Evolutionary conservation across 2,329 filamentous ascomycete species (phyloP).

Genomic region (Dactylellina cionopaga): DNA sequence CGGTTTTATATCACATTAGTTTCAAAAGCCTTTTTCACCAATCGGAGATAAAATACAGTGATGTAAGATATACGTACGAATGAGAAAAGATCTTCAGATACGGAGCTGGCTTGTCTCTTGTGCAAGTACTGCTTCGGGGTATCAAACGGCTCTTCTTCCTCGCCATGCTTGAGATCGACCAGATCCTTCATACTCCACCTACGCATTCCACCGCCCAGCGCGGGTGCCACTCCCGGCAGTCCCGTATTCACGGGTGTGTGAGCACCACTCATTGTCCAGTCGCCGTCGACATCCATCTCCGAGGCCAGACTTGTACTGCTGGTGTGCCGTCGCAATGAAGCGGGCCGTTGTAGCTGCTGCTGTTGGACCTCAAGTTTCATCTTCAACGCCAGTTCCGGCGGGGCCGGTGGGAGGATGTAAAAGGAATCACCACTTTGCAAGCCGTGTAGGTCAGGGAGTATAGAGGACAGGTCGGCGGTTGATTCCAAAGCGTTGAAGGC

Average conservation of each 20-base stretch:
- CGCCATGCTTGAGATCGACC: slow-evolving; percentile 21
- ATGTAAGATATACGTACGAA: slow-evolving; percentile 23
- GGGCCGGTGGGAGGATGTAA: slow-evolving; percentile 39
- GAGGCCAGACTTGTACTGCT: slow-evolving; percentile 28
- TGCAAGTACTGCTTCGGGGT: slow-evolving; percentile 41
- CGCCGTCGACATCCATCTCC: slow-evolving; percentile 35
- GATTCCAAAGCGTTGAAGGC: slow-evolving; percentile 45
- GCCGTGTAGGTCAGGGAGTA: slow-evolving; percentile 41
- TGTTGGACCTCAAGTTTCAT: slow-evolving; percentile 40
- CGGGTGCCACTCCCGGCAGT: not conserved
- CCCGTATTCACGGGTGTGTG: slow-evolving; percentile 28
- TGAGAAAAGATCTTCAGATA: slow-evolving; percentile 31
- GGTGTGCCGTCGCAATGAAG: slow-evolving; percentile 13
- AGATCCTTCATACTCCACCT: slow-evolving; percentile 44
- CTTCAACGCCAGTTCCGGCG: slow-evolving; percentile 28
- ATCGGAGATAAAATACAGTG: not conserved
- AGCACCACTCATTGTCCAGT: slow-evolving; percentile 38
- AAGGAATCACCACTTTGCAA: slow-evolving; percentile 24
- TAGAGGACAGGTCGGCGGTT: slow-evolving; percentile 37
- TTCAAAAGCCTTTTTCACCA: not conserved
- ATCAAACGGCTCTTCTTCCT: slow-evolving; percentile 35
- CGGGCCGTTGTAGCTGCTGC: slow-evolving; percentile 6
- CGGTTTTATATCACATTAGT: not conserved
- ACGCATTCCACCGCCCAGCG: slow-evolving; percentile 14
- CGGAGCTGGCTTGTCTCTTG: slow-evolving; percentile 26